phyloP scores from a whole-genome alignment of 352 stramenopile genomes.

The Ophiocytium majus region DNA sequence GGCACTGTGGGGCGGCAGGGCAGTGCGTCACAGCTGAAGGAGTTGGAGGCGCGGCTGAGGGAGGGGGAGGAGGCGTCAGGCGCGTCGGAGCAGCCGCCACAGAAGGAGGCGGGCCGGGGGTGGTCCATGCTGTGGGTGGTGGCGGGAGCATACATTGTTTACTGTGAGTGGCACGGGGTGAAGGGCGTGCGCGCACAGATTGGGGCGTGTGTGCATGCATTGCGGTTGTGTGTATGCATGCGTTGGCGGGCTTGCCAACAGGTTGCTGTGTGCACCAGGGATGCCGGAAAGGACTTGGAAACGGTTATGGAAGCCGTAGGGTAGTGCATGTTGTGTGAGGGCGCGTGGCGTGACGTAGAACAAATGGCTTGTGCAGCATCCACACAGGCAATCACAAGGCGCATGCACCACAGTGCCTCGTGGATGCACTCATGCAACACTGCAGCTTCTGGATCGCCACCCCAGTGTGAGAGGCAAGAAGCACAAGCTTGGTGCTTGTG shows the following conservation, averaged over 20 bases:
- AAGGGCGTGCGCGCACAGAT: background rate
- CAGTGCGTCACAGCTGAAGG: background rate
- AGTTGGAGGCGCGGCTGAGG: background rate
- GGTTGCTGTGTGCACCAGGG: no score
- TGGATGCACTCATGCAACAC: no score
- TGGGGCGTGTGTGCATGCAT: background rate
- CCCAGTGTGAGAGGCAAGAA: no score
- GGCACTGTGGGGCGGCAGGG: background rate
- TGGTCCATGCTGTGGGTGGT: background rate
- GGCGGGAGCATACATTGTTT: background rate
- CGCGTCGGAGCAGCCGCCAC: background rate
- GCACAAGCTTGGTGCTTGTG: no score
- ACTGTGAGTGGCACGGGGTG: background rate
- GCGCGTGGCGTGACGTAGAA: background rate
- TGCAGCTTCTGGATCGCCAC: no score
- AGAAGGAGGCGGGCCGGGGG: background rate
- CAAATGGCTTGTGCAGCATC: no score
- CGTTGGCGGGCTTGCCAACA: background rate
- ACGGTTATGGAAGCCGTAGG: no score
- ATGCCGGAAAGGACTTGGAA: no score
- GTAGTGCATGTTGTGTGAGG: background rate
- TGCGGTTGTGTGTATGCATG: background rate
- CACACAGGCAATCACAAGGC: no score
- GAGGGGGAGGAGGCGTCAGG: background rate
- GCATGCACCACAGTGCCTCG: no score